These are phyloP conservation scores for Cercospora canescens DNA, from an alignment of 2,329 filamentous ascomycete genomes.

Conservation along the genomic window DNA sequence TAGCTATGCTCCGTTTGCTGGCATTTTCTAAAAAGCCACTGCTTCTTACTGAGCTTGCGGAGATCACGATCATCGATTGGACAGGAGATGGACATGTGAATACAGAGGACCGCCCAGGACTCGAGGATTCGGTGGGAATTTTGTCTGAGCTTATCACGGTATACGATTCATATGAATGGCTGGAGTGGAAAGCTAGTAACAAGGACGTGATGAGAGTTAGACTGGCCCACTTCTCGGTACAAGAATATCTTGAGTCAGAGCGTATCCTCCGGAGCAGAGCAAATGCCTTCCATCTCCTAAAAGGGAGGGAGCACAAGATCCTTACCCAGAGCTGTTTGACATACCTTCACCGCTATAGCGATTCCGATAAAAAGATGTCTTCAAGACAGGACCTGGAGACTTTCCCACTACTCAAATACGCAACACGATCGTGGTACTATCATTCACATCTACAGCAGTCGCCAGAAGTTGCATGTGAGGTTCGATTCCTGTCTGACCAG, in stretches of 20 bases:
- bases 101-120: conserved; percentile 5
- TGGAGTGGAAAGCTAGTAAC: no score
- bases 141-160: conserved; percentile 20
- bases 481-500: background rate
- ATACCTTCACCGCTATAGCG: conserved; percentile 15
- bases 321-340: conserved; percentile 19
- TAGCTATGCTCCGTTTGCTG: conserved; percentile 25
- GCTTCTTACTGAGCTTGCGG: conserved; percentile 23
- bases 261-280: conserved; percentile 7
- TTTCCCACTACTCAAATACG: conserved; percentile 21
- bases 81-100: conserved; percentile 13
- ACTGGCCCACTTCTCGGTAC: background rate
- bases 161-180: no score
- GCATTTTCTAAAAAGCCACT: conserved; percentile 23
- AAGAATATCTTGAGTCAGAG: conserved; percentile 6
- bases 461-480: background rate
- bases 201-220: conserved; percentile 8
- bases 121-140: conserved; percentile 17
- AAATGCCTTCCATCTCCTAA: conserved; percentile 11
- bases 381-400: background rate
- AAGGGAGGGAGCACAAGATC: conserved; percentile 2
- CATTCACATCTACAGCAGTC: conserved; percentile 14
- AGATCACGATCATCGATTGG: conserved; percentile 23
- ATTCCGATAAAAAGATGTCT: background rate
- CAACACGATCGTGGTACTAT: conserved; percentile 12